These are phyloP conservation scores for Limnomonas spitsbergensis DNA, from an alignment of 139 green algal species.

Conservation along the genomic window DNA sequence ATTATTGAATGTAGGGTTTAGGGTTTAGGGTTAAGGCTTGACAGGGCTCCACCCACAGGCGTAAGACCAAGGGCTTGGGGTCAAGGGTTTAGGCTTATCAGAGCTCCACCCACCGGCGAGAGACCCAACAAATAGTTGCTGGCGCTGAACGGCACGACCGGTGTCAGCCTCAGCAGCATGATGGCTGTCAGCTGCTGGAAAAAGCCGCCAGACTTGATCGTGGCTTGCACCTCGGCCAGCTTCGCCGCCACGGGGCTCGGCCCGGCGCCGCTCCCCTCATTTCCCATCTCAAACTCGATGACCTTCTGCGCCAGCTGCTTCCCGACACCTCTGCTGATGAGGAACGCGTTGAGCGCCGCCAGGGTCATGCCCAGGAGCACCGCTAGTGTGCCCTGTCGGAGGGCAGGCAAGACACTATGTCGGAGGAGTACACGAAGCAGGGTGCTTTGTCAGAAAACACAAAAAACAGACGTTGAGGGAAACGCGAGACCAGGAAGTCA, in stretches of 20 bases:
- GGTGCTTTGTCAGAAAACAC: too few species aligned
- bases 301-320: slow-evolving; percentile 47
- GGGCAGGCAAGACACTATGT: slow-evolving; percentile 12
- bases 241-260: slow-evolving; percentile 9
- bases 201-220: slow-evolving; percentile 67
- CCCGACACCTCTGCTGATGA: slow-evolving; percentile 45
- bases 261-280: background rate
- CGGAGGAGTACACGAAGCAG: background rate
- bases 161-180: slow-evolving; percentile 72
- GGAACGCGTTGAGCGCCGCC: slow-evolving; percentile 56
- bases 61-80: too few species aligned
- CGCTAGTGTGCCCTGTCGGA: slow-evolving; percentile 46
- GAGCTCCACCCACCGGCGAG: slow-evolving; percentile 50
- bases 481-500: too few species aligned
- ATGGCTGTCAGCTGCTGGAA: slow-evolving; percentile 70
- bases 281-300: background rate
- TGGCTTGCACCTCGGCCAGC: slow-evolving; percentile 36
- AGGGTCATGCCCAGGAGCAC: slow-evolving; percentile 50
- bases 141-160: slow-evolving; percentile 68
- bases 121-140: slow-evolving; percentile 83
- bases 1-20: slow-evolving; percentile 85
- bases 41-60: too few species aligned
- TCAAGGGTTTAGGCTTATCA: too few species aligned
- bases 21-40: too few species aligned
- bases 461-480: too few species aligned